Evolutionary conservation across 2,329 filamentous ascomycete species (phyloP).

Genomic region (Ceratocystis harringtonii): DNA sequence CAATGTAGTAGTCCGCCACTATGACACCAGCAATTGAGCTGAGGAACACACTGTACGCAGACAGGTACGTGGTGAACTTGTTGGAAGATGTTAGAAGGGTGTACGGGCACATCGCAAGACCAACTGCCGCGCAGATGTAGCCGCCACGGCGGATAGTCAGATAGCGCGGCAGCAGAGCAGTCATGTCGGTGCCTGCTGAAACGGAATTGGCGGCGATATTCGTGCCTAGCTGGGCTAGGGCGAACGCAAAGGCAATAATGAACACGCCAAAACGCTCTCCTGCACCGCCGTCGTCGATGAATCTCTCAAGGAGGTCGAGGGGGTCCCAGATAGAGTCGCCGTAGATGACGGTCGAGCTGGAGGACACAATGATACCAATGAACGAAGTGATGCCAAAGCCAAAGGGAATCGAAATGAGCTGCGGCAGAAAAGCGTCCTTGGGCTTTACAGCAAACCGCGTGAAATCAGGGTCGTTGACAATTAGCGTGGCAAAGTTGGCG

Average conservation of each 20-base stretch:
- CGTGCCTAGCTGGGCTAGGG: constrained; percentile 68
- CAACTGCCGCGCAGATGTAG: constrained; percentile 67
- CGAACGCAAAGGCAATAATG: constrained; percentile 53
- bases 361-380: constrained; percentile 66
- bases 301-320: constrained; percentile 48
- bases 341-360: constrained; percentile 55
- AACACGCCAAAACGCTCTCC: constrained; percentile 62
- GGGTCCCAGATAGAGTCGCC: constrained; percentile 58
- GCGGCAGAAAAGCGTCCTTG: constrained; percentile 62
- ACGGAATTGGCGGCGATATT: constrained; percentile 81
- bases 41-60: constrained; percentile 86
- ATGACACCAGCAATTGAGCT: constrained; percentile 89
- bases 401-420: constrained; percentile 57
- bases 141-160: constrained; percentile 76
- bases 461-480: constrained; percentile 73
- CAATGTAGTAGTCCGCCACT: constrained; percentile 72
- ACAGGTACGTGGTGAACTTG: constrained; percentile 82
- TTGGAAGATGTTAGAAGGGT: constrained; percentile 60
- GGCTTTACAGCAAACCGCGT: constrained; percentile 67
- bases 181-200: constrained; percentile 70
- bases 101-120: constrained; percentile 77
- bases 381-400: constrained; percentile 70
- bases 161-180: constrained; percentile 62
- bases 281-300: constrained; percentile 53
- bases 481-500: constrained; percentile 79